phyloP scores from a whole-genome alignment of 2,329 filamentous ascomycete genomes.

The Aureobasidium sp. region DNA sequence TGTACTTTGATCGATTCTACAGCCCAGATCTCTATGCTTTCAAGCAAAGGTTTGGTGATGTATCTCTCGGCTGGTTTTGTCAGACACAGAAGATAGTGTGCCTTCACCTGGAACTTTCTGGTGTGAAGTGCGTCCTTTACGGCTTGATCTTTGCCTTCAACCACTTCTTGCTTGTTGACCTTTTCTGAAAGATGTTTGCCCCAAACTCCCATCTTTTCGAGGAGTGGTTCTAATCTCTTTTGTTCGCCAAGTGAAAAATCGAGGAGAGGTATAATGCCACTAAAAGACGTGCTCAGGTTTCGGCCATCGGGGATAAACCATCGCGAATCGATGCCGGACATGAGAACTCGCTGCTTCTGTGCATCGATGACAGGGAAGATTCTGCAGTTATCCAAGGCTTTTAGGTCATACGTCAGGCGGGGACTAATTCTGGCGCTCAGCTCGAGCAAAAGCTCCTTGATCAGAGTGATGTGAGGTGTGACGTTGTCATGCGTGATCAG shows the following conservation, averaged over 20 bases:
- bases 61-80: background rate
- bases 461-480: background rate
- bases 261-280: background rate
- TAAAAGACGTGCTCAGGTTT: background rate
- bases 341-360: background rate
- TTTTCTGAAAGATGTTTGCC: background rate
- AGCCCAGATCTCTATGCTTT: background rate
- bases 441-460: conserved; percentile 5
- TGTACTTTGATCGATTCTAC: background rate
- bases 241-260: background rate
- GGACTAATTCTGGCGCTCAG: background rate
- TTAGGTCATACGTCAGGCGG: background rate
- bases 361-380: background rate
- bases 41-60: background rate
- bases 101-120: background rate
- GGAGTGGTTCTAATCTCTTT: background rate
- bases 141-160: background rate
- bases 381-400: background rate
- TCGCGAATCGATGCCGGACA: background rate
- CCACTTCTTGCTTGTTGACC: background rate
- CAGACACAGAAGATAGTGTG: background rate
- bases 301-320: conserved; percentile 5
- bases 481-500: background rate
- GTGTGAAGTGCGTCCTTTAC: background rate
- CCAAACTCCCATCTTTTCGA: background rate